Conservation (phyloP, 192 early-diverging fungal species). For the Linnemannia zychae region DNA sequence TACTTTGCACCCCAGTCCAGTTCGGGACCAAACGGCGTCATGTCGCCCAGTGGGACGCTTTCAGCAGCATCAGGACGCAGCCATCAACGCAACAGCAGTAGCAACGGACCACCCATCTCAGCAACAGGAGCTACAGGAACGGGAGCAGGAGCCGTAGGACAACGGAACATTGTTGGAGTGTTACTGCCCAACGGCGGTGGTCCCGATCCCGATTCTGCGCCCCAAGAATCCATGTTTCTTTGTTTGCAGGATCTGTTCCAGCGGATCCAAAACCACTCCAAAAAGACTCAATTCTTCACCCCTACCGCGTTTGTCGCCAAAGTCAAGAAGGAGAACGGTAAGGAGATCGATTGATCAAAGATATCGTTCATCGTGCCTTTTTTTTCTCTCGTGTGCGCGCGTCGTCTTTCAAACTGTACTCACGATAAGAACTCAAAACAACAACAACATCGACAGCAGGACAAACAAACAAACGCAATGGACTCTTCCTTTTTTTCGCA, state of each 20-base stretch:
- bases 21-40: conserved; percentile 17
- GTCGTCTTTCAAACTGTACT: too few relatives aligned
- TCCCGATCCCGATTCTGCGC: conserved; percentile 60
- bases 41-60: conserved; percentile 18
- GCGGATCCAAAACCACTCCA: conserved; percentile 85
- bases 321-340: conserved; percentile 95
- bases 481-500: neutral
- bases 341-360: conserved; percentile 8
- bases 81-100: conserved; percentile 35
- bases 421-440: neutral
- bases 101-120: conserved; percentile 20
- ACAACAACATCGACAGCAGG: neutral
- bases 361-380: neutral
- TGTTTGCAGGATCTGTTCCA: conserved; percentile 90
- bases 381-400: neutral
- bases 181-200: conserved; percentile 58
- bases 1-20: conserved; percentile 36
- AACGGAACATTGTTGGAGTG: conserved; percentile 44
- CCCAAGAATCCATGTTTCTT: conserved; percentile 88
- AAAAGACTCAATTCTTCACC: conserved; percentile 85
- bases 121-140: conserved; percentile 10
- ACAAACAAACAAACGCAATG: neutral
- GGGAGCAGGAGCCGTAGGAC: neutral
- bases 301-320: conserved; percentile 90
- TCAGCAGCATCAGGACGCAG: conserved; percentile 16